These are phyloP conservation scores for Fragaria nilgerrensis DNA, from an alignment of 306 rosid genomes.

Conservation along the genomic window DNA sequence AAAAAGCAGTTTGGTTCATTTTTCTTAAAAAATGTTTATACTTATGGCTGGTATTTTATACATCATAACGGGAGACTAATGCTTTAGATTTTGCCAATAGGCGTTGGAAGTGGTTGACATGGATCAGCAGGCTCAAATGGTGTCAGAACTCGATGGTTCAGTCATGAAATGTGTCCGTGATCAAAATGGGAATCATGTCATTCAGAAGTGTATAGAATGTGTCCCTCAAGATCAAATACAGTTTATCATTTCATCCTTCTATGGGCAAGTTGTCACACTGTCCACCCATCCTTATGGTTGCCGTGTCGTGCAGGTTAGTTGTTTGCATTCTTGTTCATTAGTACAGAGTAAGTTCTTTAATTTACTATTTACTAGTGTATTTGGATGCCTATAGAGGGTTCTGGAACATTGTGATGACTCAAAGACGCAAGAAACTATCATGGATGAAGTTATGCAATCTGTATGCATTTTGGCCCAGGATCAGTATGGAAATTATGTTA, in stretches of 20 bases:
- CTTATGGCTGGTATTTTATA: neutral
- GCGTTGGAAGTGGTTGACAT: slow-evolving; percentile 85
- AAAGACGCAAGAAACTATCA: slow-evolving; percentile 70
- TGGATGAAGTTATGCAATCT: slow-evolving; percentile 94
- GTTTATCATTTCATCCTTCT: slow-evolving; percentile 82
- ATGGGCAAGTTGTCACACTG: slow-evolving; percentile 89
- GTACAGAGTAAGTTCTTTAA: neutral
- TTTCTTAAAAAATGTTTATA: neutral
- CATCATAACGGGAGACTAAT: neutral
- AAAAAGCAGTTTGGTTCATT: neutral
- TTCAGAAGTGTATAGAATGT: slow-evolving; percentile 91
- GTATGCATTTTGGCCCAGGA: slow-evolving; percentile 88
- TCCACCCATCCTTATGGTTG: slow-evolving; percentile 99
- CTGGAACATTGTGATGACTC: slow-evolving; percentile 82
- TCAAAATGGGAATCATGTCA: slow-evolving; percentile 96
- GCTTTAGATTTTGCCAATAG: slow-evolving; percentile 41
- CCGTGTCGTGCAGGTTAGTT: slow-evolving; percentile 89
- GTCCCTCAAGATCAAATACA: slow-evolving; percentile 86
- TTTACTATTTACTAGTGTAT: slow-evolving; percentile 21
- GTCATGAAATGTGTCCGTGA: slow-evolving; percentile 91
- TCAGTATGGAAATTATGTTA: slow-evolving; percentile 96
- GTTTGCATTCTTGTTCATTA: slow-evolving; percentile 15
- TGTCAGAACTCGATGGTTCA: slow-evolving; percentile 82
- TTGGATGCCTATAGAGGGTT: slow-evolving; percentile 75
- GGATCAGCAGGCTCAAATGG: slow-evolving; percentile 85